phyloP scores from a whole-genome alignment of 2,329 filamentous ascomycete genomes.

The Drechslera avenae region DNA sequence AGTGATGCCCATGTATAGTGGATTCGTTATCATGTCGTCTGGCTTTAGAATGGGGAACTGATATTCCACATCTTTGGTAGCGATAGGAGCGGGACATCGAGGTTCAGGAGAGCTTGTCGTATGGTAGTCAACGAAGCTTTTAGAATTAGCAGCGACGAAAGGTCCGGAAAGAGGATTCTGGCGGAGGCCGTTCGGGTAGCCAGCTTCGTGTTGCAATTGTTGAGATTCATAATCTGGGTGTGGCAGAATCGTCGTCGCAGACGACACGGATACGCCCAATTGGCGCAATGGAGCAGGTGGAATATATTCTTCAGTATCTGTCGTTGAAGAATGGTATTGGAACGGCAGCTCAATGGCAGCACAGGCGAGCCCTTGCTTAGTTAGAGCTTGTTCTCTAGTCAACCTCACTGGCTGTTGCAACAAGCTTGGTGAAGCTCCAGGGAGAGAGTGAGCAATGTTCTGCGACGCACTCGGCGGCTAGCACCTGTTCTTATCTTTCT shows the following conservation, averaged over 20 bases:
- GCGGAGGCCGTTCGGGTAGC: too few species aligned
- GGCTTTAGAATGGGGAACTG: too few species aligned
- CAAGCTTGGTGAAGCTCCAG: not conserved
- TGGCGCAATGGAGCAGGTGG: not conserved
- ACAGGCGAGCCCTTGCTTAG: not conserved
- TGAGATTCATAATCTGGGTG: not conserved
- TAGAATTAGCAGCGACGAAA: too few species aligned
- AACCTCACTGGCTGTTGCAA: not conserved
- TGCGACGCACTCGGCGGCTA: conserved; percentile 1
- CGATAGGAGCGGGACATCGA: too few species aligned
- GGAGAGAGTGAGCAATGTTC: not conserved
- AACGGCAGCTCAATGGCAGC: not conserved
- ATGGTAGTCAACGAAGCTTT: too few species aligned
- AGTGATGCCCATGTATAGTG: not conserved
- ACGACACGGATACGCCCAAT: not conserved
- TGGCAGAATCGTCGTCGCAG: not conserved
- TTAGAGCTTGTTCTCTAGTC: not conserved
- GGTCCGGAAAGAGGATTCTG: not conserved
- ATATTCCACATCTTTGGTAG: too few species aligned
- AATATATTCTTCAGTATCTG: conserved; percentile 6
- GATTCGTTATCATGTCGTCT: not conserved
- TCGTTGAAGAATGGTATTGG: conserved; percentile 7
- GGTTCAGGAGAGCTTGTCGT: too few species aligned
- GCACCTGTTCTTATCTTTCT: not conserved
- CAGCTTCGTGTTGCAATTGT: not conserved